These are phyloP conservation scores for Hygrophorus russula DNA, from an alignment of 768 basidiomycete species.

Conservation along the genomic window DNA sequence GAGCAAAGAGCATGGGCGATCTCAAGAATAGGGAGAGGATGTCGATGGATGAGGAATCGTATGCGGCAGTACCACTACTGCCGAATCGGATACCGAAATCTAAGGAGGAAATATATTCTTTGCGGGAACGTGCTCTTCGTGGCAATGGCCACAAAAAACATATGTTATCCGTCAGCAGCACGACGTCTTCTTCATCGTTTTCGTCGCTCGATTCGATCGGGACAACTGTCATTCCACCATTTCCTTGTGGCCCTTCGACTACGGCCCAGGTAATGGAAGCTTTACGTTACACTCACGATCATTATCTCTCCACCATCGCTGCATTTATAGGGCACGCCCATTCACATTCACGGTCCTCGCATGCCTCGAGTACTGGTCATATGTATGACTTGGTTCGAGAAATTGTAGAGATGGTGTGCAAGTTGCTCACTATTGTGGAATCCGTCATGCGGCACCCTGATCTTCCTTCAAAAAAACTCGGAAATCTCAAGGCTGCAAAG, in stretches of 20 bases:
- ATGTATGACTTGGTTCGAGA: slow-evolving; percentile 93
- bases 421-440: slow-evolving; percentile 85
- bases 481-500: slow-evolving; percentile 59
- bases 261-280: slow-evolving; percentile 62
- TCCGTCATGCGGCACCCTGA: slow-evolving; percentile 72
- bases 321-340: slow-evolving; percentile 98
- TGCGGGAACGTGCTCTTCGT: slow-evolving; percentile 22
- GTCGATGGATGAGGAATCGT: slow-evolving; percentile 24
- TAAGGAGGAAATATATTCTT: slow-evolving; percentile 27
- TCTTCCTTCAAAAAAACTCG: slow-evolving; percentile 50
- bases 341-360: slow-evolving; percentile 79
- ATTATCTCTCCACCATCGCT: slow-evolving; percentile 87
- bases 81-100: slow-evolving; percentile 18
- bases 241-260: slow-evolving; percentile 65
- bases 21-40: slow-evolving; percentile 23
- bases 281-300: slow-evolving; percentile 77
- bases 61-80: slow-evolving; percentile 23
- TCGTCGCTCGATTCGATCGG: slow-evolving; percentile 49
- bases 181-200: slow-evolving; percentile 58
- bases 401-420: slow-evolving; percentile 88
- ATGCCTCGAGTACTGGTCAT: slow-evolving; percentile 88
- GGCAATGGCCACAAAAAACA: slow-evolving; percentile 26
- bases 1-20: slow-evolving; percentile 45
- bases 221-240: slow-evolving; percentile 36
- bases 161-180: slow-evolving; percentile 53